A percentile compares a stretch with the other conserved stretches of the same genome.
Conservation (phyloP, 768 basidiomycete species). For the Leccinum variicolor region DNA sequence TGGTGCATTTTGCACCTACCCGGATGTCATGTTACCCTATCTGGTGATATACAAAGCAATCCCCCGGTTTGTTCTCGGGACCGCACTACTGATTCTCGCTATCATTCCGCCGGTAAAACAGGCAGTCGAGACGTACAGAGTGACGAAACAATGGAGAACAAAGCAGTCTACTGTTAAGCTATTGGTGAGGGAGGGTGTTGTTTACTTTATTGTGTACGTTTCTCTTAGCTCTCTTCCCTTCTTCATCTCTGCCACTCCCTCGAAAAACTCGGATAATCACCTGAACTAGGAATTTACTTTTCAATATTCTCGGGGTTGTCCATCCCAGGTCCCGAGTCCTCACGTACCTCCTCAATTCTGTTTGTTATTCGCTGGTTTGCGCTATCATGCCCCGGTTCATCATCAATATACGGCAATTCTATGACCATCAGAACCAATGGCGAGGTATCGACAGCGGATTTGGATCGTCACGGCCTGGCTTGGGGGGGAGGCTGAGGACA, state of each 20-base stretch:
- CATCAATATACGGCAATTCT: not conserved
- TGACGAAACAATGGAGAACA: conserved; percentile 3
- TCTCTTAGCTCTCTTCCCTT: not conserved
- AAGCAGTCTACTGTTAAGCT: not conserved
- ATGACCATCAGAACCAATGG: not conserved
- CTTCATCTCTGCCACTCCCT: not conserved
- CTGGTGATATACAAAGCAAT: not conserved
- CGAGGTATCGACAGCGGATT: not conserved
- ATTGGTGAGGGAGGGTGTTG: not conserved
- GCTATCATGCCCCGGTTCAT: not conserved
- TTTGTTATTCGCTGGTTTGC: not conserved
- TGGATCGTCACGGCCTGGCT: not conserved
- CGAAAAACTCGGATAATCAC: not conserved
- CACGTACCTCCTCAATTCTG: not conserved
- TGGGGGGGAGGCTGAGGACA: too few species aligned
- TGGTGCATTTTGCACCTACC: not conserved
- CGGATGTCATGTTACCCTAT: not conserved
- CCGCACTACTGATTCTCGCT: not conserved
- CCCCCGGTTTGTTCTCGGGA: not conserved
- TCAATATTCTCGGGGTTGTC: not conserved
- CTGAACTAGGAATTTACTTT: not conserved
- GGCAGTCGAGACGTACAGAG: not conserved
- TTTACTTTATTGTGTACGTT: not conserved
- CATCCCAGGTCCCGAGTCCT: not conserved
- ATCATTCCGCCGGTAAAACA: not conserved